Evolutionary conservation across 2,329 filamentous ascomycete genomes (phyloP), one percentile per base, ranked within the genome.

Genomic region (Verticillium klebahnii): DNA sequence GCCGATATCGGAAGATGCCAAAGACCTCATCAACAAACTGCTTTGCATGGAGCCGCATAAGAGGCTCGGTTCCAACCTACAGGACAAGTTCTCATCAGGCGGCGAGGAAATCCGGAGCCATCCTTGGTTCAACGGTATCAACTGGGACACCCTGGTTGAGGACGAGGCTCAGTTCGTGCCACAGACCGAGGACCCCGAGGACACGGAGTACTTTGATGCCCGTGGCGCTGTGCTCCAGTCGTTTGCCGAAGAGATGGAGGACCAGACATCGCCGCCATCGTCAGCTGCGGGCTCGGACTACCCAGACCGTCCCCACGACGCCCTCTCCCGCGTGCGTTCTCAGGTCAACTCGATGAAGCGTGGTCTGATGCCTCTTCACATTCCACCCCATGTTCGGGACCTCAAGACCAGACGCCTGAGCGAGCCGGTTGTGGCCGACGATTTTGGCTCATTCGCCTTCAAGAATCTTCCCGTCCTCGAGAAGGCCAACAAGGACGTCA

Each of bases 401-500:
- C 85, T 90, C 59, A 92, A 96, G 71, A 93, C 87, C 68, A 86
- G 95, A 66, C 85, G 95, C 68, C 82, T 98, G 45, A 98, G 94
- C 73, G 95, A 99, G 74, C 95, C 95, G 1, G 88, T 94, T 17
- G 85, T 87, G 36, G 84, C 89, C 0, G 95, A 99, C 73, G 96
- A 99, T 72, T 99, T 99, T 80, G 95, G 95, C 36, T 93, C 87
- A 65, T 99, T 99, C 75, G 87, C 92, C 45, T 99, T 97, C 82
- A 99, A 99, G 78, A 99, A 99, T 69, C 79, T 99, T 57, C 93
- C 94, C 0, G 94, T 98, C 23, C 82, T 99, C 19, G 95, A 98
- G 70, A 98, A 97, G 75, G 95, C 95, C 60, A 99, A 99, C 77
- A 99, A 99, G 73, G 95, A 99, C 70, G 93, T 98, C 34, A 97